Evolutionary conservation across 495 filamentous ascomycete species (phyloP).

Genomic region (Neurospora sp.): DNA sequence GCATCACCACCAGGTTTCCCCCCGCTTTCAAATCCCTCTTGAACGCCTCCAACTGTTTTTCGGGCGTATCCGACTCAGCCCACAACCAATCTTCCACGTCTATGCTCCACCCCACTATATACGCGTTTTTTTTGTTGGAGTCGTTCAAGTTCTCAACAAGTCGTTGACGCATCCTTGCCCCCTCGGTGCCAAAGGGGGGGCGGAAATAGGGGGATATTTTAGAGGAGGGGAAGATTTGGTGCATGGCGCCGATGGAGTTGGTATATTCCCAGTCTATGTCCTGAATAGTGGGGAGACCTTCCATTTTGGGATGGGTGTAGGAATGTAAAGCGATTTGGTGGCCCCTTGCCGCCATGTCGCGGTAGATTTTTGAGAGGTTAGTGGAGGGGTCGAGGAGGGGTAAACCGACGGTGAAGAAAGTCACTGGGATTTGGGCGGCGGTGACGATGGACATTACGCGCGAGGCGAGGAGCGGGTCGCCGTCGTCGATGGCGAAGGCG

Average conservation of each 20-base stretch:
- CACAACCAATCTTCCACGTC: constrained; percentile 76
- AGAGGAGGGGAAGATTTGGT: constrained; percentile 33
- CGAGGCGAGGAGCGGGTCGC: constrained; percentile 50
- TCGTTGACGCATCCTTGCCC: constrained; percentile 57
- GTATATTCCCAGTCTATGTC: constrained; percentile 63
- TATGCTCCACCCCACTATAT: constrained; percentile 64
- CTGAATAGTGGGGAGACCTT: constrained; percentile 45
- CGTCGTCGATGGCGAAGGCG: constrained; percentile 77
- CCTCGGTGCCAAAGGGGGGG: constrained; percentile 67
- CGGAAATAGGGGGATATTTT: constrained; percentile 51
- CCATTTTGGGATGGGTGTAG: constrained; percentile 67
- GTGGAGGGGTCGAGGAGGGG: constrained; percentile 49
- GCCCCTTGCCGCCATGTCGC: constrained; percentile 51
- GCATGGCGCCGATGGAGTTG: constrained; percentile 50
- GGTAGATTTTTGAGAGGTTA: constrained; percentile 55
- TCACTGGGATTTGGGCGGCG: constrained; percentile 54
- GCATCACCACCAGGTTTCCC: constrained; percentile 67
- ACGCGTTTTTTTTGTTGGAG: constrained; percentile 28
- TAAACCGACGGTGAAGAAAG: constrained; percentile 69
- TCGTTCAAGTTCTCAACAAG: constrained; percentile 29
- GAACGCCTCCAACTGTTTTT: constrained; percentile 69
- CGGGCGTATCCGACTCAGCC: constrained; percentile 51
- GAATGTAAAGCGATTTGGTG: constrained; percentile 71
- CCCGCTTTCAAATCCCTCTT: constrained; percentile 53
- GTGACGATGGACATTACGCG: constrained; percentile 56